Base-by-base conservation (phyloP, 1,284 basidiomycete species). In the Fomitopsis palustris region DNA sequence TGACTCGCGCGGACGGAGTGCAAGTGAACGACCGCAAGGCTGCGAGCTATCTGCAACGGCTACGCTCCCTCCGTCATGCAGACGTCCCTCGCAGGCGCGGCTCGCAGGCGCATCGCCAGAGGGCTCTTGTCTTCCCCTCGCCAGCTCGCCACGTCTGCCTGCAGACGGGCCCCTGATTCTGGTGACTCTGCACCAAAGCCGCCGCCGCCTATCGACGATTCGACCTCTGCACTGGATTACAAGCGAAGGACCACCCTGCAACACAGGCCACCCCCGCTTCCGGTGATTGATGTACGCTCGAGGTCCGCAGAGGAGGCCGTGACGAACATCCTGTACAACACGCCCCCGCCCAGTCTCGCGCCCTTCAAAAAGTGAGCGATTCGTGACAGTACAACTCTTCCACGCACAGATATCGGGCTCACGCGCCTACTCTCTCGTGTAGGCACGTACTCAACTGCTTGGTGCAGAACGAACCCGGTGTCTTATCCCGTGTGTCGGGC, bases 381-480 rank as follows among this genome's bases (percentile, higher is more conserved):
- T 54, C 31, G 2, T 17, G 33, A 8, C 53, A 58, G 14, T 45
- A n/a, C 35, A 9, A 14, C 16, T 12, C 8, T 41, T 23, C 16
- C 31, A 17, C 37, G 8, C 27, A n/a, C 8, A 43, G 14, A 42
- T 25, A 54, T 17, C 8, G 12, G 43, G 2, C 9, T 17, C 16
- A 9, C 16, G 5, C 6, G n/a, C 41, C 4, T 17, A 5, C 33
- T 16, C 21, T 12, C 17, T 38, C 41, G 45, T 42, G 53, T 71
- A 92, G 95, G 73, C 97, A 99, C 73, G 87, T 96, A 61, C 84
- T 99, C 65, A 99, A 99, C 79, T 98, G 96, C 76, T 87, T 99
- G 62, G 97, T 99, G 7, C 97, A 99, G 77, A 98, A 99, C 74
- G 97, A 99, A 77, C 97, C 97, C 2, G 97, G 97, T 74, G 97